Conservation (phyloP, 441 rosid species). For the Dalechampia spathulata region DNA sequence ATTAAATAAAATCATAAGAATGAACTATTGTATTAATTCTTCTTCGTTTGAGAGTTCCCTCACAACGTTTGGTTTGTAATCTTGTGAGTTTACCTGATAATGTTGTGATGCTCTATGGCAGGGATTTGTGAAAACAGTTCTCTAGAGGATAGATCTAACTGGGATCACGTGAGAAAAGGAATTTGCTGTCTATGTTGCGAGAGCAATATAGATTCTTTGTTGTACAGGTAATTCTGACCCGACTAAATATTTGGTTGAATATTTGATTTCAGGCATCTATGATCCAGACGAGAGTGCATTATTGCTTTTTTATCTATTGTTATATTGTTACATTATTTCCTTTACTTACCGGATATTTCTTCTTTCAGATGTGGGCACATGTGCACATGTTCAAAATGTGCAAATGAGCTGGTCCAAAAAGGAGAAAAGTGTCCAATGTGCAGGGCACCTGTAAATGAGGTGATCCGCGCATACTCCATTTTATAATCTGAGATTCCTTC, state of each 20-base stretch:
- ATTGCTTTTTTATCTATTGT: conserved; percentile 2
- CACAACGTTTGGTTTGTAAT: neutral
- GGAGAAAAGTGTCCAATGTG: conserved; percentile 98
- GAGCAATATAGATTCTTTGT: conserved; percentile 61
- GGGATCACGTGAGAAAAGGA: conserved; percentile 82
- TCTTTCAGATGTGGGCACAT: conserved; percentile 86
- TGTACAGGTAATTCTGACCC: conserved; percentile 60
- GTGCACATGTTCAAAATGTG: conserved; percentile 87
- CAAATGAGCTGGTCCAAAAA: conserved; percentile 55
- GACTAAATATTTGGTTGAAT: neutral
- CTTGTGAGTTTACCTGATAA: neutral
- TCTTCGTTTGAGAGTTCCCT: neutral
- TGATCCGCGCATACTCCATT: conserved; percentile 73
- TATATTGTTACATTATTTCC: neutral
- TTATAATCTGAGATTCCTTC: conserved; percentile 22
- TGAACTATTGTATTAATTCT: neutral
- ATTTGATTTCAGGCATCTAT: neutral
- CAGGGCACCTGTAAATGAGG: conserved; percentile 76
- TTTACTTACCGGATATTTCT: neutral
- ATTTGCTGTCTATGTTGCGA: conserved; percentile 69
- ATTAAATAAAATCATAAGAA: neutral
- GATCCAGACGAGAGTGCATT: neutral
- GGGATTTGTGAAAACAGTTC: conserved; percentile 32
- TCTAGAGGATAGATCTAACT: conserved; percentile 44
- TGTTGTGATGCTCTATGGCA: conserved; percentile 19